phyloP scores from a whole-genome alignment of 2,329 filamentous ascomycete genomes.

The Malbranchea cinnamomea region DNA sequence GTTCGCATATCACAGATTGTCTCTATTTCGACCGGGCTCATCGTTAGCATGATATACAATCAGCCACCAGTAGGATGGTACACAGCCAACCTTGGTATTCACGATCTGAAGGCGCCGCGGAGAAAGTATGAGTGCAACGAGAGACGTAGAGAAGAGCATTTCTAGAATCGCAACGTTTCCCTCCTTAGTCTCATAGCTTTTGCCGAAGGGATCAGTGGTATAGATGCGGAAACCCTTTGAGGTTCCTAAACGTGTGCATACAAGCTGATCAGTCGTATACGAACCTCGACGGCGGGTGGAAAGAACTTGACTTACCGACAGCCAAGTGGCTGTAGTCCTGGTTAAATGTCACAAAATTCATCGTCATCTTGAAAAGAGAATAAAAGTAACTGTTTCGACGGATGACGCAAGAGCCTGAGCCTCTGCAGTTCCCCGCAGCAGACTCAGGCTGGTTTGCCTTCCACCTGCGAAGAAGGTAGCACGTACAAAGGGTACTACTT shows the following conservation, averaged over 20 bases:
- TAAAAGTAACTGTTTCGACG: no score
- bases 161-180: conserved; percentile 92
- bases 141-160: conserved; percentile 96
- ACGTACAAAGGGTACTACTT: no score
- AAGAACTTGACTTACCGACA: conserved; percentile 50
- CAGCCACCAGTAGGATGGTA: no score
- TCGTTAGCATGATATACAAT: conserved; percentile 1
- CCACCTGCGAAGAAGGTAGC: no score
- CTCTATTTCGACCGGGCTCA: conserved; percentile 28
- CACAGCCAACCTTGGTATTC: conserved; percentile 87
- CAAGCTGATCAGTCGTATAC: conserved; percentile 9
- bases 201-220: conserved; percentile 88
- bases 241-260: conserved; percentile 47
- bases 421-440: no score
- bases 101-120: conserved; percentile 87
- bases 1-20: conserved; percentile 85
- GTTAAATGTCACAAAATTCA: conserved; percentile 99
- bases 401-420: no score
- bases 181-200: conserved; percentile 87
- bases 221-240: conserved; percentile 92
- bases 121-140: conserved; percentile 85
- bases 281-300: conserved; percentile 3
- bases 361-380: conserved; percentile 54
- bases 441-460: no score
- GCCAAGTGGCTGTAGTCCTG: conserved; percentile 96